Conservation (phyloP, 2,329 filamentous ascomycete genomes). For the Didymella segeticola region DNA sequence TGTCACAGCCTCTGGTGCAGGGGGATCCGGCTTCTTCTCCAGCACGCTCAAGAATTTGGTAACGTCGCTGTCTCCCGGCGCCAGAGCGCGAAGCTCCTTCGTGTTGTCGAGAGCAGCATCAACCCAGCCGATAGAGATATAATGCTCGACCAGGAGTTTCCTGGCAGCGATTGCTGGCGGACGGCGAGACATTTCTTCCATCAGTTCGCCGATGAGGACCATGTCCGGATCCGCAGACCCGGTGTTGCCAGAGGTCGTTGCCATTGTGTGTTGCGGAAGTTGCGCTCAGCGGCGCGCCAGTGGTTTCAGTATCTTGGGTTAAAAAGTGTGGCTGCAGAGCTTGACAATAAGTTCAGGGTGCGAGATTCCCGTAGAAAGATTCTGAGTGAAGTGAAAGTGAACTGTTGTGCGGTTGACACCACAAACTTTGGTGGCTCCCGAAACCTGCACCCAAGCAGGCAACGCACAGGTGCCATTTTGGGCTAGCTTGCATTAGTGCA, state of each 20-base stretch:
- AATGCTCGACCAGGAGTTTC: constrained; percentile 44
- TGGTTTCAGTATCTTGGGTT: background rate
- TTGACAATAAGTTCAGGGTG: background rate
- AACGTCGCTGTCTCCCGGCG: constrained; percentile 37
- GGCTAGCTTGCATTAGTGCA: background rate
- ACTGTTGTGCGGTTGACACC: background rate
- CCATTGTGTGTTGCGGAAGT: constrained; percentile 1
- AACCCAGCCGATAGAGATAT: constrained; percentile 42
- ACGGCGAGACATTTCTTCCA: constrained; percentile 40
- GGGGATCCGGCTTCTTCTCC: constrained; percentile 32
- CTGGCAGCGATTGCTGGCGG: constrained; percentile 37
- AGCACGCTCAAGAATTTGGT: constrained; percentile 26
- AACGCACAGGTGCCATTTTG: background rate
- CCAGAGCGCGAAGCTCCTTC: constrained; percentile 32
- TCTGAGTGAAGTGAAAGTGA: background rate
- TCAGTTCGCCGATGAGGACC: constrained; percentile 39
- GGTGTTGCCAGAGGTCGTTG: constrained; percentile 13
- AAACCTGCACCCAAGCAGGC: background rate
- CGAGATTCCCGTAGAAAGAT: background rate
- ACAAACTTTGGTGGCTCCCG: background rate
- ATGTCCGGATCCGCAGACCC: constrained; percentile 41
- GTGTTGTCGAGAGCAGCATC: constrained; percentile 42
- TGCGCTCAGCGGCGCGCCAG: background rate
- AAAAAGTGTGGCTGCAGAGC: background rate
- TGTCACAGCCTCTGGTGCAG: constrained; percentile 13